These are phyloP conservation scores for Chaetomium fimeti DNA, from an alignment of 495 filamentous ascomycete genomes.

Conservation along the genomic window DNA sequence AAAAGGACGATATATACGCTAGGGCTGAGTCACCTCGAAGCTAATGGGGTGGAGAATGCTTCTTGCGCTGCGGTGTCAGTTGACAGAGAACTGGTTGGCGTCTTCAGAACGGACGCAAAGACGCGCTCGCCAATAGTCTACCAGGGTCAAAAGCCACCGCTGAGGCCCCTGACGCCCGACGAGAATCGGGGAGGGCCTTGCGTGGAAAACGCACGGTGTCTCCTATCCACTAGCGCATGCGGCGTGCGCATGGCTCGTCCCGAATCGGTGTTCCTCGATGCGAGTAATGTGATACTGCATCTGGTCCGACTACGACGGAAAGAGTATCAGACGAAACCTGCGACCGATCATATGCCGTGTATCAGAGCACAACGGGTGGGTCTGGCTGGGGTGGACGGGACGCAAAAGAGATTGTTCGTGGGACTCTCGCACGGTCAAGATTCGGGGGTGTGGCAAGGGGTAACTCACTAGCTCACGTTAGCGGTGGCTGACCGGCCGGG, in stretches of 20 bases:
- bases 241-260: slow-evolving; percentile 18
- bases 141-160: neutral
- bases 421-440: neutral
- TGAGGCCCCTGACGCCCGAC: slow-evolving; percentile 7
- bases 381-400: neutral
- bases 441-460: neutral
- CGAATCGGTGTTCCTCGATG: slow-evolving; percentile 14
- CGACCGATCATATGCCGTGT: neutral
- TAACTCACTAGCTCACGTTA: too few relatives aligned
- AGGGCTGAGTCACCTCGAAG: neutral
- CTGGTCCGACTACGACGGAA: neutral
- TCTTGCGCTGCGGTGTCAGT: neutral
- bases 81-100: neutral
- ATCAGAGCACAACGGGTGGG: neutral
- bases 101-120: too few relatives aligned
- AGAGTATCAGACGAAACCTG: slow-evolving; percentile 1
- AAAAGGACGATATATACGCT: neutral
- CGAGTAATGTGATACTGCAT: slow-evolving; percentile 11
- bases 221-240: neutral
- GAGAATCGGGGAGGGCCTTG: slow-evolving; percentile 7
- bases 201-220: neutral
- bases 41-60: neutral
- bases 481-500: neutral
- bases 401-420: neutral
- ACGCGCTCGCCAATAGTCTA: neutral